Evolutionary conservation across 495 filamentous ascomycete genomes (phyloP).

Genomic region (Cercophora scortea): DNA sequence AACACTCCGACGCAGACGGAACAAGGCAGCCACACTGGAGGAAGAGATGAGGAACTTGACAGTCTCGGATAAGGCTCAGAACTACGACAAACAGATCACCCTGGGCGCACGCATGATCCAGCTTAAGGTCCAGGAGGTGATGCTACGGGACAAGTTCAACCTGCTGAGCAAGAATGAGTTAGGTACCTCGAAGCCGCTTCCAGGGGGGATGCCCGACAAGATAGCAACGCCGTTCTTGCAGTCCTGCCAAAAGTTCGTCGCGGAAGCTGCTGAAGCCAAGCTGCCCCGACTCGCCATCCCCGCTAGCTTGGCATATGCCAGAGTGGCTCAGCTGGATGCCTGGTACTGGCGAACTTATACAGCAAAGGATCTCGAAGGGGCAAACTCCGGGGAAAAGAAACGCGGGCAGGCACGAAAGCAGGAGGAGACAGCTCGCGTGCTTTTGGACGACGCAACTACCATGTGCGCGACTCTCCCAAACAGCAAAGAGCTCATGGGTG

Average conservation of each 20-base stretch:
- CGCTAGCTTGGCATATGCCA: conserved; percentile 9
- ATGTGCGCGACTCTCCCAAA: neutral
- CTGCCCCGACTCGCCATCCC: conserved; percentile 11
- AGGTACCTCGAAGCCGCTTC: neutral
- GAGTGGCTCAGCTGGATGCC: conserved; percentile 1
- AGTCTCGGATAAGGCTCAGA: neutral
- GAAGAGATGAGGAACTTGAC: neutral
- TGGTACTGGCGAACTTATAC: neutral
- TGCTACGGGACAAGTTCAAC: neutral
- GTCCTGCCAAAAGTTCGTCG: neutral
- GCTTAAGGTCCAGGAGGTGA: neutral
- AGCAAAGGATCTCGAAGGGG: neutral
- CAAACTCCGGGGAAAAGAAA: neutral
- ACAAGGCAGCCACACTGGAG: neutral
- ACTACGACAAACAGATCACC: conserved; percentile 7
- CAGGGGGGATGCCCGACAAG: neutral
- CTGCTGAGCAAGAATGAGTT: neutral
- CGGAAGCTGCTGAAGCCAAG: neutral
- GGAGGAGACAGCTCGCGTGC: neutral
- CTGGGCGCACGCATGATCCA: conserved; percentile 3
- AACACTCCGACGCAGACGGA: neutral
- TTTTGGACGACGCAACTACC: neutral
- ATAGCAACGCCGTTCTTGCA: neutral
- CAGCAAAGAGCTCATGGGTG: neutral
- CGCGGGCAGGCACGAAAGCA: neutral